Percentiles rank a stretch among this genome's conserved stretches.
These are phyloP conservation scores for Populus hybrid DNA, from an alignment of 441 rosid species.

Conservation along the genomic window DNA sequence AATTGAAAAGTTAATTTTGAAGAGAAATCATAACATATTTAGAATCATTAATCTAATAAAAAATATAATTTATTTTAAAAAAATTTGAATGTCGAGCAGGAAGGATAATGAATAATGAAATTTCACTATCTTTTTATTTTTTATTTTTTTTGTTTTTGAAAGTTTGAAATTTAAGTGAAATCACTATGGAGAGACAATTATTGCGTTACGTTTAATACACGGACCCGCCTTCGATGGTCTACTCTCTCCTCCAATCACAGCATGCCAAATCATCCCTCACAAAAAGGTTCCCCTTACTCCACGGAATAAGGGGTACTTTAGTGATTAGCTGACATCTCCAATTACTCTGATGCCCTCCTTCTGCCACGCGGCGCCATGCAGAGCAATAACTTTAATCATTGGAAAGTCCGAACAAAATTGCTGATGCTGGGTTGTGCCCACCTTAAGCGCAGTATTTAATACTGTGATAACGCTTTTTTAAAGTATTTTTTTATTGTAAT, in stretches of 20 bases:
- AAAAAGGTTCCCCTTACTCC: constrained; percentile 6
- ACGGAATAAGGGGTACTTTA: constrained; percentile 21
- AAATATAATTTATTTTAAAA: too few species aligned
- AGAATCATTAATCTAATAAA: too few species aligned
- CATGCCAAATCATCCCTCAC: constrained; percentile 9
- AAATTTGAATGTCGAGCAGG: neutral
- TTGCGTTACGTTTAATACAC: constrained; percentile 32
- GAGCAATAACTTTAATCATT: neutral
- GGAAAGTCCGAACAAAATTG: neutral
- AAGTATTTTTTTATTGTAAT: too few species aligned
- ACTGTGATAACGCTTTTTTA: too few species aligned
- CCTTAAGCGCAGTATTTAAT: neutral
- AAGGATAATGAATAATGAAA: neutral
- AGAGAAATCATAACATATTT: too few species aligned
- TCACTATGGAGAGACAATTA: constrained; percentile 11
- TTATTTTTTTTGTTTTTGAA: neutral
- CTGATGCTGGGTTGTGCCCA: neutral
- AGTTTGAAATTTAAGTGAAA: constrained; percentile 13
- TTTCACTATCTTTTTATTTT: neutral
- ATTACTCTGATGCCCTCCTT: neutral
- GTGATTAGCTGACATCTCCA: constrained; percentile 7
- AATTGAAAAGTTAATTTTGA: too few species aligned
- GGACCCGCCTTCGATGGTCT: neutral
- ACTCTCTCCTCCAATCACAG: constrained; percentile 9
- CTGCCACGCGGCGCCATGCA: constrained; percentile 5